phyloP scores from a whole-genome alignment of 1,139 yeast genomes.

The Nakaseomyces bracarensis region DNA sequence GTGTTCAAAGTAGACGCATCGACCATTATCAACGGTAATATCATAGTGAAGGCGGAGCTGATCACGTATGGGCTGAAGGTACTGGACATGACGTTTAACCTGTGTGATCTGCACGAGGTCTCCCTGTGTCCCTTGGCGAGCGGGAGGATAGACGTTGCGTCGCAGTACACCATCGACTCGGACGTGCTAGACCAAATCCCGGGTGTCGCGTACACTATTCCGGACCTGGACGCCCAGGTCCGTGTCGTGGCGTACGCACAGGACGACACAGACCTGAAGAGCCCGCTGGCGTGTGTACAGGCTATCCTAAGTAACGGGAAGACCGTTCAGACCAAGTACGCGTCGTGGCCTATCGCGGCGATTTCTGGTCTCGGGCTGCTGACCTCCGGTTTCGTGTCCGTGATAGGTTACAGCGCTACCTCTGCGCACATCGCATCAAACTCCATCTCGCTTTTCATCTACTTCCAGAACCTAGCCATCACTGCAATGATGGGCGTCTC shows the following conservation, averaged over 20 bases:
- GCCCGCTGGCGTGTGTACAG: constrained; percentile 82
- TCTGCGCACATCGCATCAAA: constrained; percentile 97
- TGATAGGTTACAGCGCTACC: constrained; percentile 82
- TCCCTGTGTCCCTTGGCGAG: constrained; percentile 76
- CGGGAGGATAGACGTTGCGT: constrained; percentile 72
- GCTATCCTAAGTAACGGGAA: constrained; percentile 82
- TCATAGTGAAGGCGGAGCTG: constrained; percentile 57
- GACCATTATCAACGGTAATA: constrained; percentile 68
- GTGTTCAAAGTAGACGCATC: constrained; percentile 66
- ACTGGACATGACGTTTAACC: constrained; percentile 45
- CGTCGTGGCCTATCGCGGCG: constrained; percentile 96
- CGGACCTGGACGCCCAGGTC: constrained; percentile 91
- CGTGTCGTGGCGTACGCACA: constrained; percentile 55
- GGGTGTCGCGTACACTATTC: constrained; percentile 76
- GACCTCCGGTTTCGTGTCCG: constrained; percentile 79
- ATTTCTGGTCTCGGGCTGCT: constrained; percentile 80
- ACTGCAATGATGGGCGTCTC: constrained; percentile 95
- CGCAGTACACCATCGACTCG: constrained; percentile 40
- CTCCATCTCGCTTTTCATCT: constrained; percentile 83
- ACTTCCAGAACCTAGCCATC: constrained; percentile 89
- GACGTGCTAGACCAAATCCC: constrained; percentile 54
- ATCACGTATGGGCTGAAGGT: constrained; percentile 81
- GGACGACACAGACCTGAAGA: constrained; percentile 32
- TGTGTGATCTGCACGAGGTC: constrained; percentile 53
- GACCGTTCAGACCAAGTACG: constrained; percentile 90